phyloP scores from a whole-genome alignment of 1,139 yeast species.

The Scheffersomyces lignicola region DNA sequence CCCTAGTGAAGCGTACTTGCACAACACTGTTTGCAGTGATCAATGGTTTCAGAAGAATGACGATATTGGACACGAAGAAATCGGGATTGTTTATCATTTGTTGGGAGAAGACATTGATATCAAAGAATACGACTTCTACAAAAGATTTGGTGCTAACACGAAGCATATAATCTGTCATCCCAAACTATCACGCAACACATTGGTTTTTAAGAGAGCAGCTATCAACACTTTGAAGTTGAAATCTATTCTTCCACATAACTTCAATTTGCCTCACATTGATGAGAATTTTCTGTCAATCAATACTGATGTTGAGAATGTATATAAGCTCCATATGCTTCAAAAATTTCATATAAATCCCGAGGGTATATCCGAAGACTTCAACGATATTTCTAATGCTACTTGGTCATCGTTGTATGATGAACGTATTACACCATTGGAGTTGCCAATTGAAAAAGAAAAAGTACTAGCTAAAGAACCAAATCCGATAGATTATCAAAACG shows the following conservation, averaged over 20 bases:
- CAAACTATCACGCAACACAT: conserved; percentile 57
- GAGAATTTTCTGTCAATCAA: conserved; percentile 18
- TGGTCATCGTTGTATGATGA: conserved; percentile 48
- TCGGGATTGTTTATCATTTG: conserved; percentile 70
- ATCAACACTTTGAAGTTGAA: conserved; percentile 57
- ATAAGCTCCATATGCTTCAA: conserved; percentile 35
- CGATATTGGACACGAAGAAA: conserved; percentile 33
- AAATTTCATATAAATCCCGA: conserved; percentile 26
- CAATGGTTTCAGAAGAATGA: conserved; percentile 26
- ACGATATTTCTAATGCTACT: conserved; percentile 19
- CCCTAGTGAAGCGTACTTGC: conserved; percentile 57
- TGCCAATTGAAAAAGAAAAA: conserved; percentile 15
- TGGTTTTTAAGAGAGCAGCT: conserved; percentile 59
- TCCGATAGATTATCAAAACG: conserved; percentile 17
- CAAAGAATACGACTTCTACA: conserved; percentile 46
- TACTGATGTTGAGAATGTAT: conserved; percentile 11
- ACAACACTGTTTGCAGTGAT: conserved; percentile 35
- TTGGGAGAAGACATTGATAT: conserved; percentile 66
- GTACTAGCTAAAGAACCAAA: conserved; percentile 21
- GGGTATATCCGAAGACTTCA: conserved; percentile 23
- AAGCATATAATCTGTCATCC: conserved; percentile 73
- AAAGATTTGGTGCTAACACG: conserved; percentile 49
- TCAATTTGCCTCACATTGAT: conserved; percentile 47
- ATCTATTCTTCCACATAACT: conserved; percentile 50
- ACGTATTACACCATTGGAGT: conserved; percentile 34